Evolutionary conservation across 192 early-diverging fungal genomes (phyloP).

Genomic region (Umbelopsis isabellina): DNA sequence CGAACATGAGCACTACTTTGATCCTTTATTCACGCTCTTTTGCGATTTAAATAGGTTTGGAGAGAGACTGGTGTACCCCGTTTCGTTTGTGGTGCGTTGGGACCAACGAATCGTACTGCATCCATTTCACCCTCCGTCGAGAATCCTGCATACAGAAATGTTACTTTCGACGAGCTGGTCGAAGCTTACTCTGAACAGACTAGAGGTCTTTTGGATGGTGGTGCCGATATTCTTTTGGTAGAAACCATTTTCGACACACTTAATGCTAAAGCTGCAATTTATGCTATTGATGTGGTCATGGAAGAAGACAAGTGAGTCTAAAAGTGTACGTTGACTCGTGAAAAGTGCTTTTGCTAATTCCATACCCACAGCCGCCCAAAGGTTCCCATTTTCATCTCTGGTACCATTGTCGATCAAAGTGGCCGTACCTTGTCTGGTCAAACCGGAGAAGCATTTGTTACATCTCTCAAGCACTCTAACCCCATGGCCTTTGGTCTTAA

Average conservation of each 20-base stretch:
- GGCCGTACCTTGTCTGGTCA: constrained; percentile 96
- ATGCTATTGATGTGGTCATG: constrained; percentile 86
- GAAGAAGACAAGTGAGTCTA: constrained; percentile 71
- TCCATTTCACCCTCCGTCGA: constrained; percentile 98
- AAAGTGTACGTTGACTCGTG: constrained; percentile 28
- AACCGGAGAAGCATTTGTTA: constrained; percentile 95
- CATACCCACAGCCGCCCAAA: constrained; percentile 37
- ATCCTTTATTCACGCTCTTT: not conserved
- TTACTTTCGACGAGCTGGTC: constrained; percentile 94
- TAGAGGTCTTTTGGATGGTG: constrained; percentile 92
- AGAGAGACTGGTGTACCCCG: constrained; percentile 67
- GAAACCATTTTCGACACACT: constrained; percentile 98
- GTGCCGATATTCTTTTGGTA: constrained; percentile 88
- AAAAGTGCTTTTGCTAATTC: constrained; percentile 34
- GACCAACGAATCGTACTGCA: constrained; percentile 94
- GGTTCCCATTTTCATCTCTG: constrained; percentile 78
- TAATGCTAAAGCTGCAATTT: constrained; percentile 96
- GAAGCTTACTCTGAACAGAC: constrained; percentile 90
- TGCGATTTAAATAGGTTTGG: constrained; percentile 17
- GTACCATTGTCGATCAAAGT: constrained; percentile 96
- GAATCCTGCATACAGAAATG: constrained; percentile 92
- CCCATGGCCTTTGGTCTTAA: constrained; percentile 92
- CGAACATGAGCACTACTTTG: not conserved
- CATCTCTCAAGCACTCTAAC: constrained; percentile 75
- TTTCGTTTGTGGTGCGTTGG: constrained; percentile 87